phyloP scores from a whole-genome alignment of 192 early-diverging fungal species.

The Rhizophagus sp. region DNA sequence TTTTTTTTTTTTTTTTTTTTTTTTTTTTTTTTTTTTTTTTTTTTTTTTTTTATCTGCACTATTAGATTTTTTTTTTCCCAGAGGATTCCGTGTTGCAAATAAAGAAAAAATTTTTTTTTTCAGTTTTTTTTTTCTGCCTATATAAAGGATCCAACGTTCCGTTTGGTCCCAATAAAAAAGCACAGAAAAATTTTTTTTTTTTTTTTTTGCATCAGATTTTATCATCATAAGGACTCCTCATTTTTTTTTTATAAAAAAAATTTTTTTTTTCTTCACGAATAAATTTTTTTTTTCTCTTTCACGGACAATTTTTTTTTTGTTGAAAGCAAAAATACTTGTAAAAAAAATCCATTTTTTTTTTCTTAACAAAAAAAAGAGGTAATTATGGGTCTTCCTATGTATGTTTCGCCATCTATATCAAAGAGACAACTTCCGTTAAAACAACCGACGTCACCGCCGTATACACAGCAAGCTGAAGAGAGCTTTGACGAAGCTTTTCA shows the following conservation, averaged over 20 bases:
- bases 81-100: too few relatives aligned
- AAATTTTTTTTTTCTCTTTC: not conserved
- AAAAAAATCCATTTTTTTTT: not conserved
- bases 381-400: conserved; percentile 32
- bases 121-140: too few relatives aligned
- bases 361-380: not conserved
- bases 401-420: conserved; percentile 20
- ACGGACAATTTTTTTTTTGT: not conserved
- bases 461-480: not conserved
- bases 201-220: not conserved
- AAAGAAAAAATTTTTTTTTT: too few relatives aligned
- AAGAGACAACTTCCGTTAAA: conserved; percentile 26
- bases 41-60: not conserved
- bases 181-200: not conserved
- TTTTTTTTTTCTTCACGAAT: not conserved
- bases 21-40: too few relatives aligned
- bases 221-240: too few relatives aligned
- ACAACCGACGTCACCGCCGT: not conserved
- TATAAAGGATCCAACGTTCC: too few relatives aligned
- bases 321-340: not conserved
- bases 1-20: too few relatives aligned
- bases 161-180: too few relatives aligned
- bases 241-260: not conserved
- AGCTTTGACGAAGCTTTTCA: not conserved
- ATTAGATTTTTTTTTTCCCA: too few relatives aligned